Base-by-base conservation (phyloP, 805 yeast genomes). In the Metschnikowia rubicola region DNA sequence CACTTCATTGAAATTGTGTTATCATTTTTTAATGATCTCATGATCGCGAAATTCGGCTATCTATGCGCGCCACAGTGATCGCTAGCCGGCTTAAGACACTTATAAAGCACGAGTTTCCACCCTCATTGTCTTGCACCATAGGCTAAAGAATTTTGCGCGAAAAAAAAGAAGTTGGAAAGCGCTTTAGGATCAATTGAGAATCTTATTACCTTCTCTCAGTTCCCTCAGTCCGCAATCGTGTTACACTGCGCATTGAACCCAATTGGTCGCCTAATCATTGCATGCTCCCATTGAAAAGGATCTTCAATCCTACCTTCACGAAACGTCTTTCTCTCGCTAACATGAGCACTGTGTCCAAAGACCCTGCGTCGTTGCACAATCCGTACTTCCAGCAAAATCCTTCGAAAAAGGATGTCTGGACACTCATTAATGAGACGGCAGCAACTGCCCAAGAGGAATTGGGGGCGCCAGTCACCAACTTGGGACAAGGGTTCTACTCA, bases 401-500 rank as follows among this genome's bases (percentile, higher is more conserved):
- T 33, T 80, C 82, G 12, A 81, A 84, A 38, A 88, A 90, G 61
- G 99, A 94, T 65, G 91, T 94, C 39, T 94, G 99, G 99, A 78
- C 96, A 2, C 71, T 94, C 54, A 88, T 95, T 67, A 94, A 94
- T 63, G 98, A 91, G 61, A 86, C 99, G 2, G 97, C 98, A 0
- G 95, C 95, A 3, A 80, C 80, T 4, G 90, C 95, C 11, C 84
- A 83, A 52, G 69, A 68, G 35, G 82, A 81, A 39, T 65, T 79
- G 33, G 90, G 89, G n/a, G 76, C 85, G 57, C 86, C 88, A 44
- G 81, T 92, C 46, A 84, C 85, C 51, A 94, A 94, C 59, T 77
- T 94, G 48, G 99, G 99, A 31, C 99, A 94, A 66, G 99, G 99
- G 2, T 94, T 94, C 69, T 94, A 94, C 73, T 89, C 97, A 2